Evolutionary conservation across 768 basidiomycete genomes (phyloP).

Genomic region (Dendrothele bispora): DNA sequence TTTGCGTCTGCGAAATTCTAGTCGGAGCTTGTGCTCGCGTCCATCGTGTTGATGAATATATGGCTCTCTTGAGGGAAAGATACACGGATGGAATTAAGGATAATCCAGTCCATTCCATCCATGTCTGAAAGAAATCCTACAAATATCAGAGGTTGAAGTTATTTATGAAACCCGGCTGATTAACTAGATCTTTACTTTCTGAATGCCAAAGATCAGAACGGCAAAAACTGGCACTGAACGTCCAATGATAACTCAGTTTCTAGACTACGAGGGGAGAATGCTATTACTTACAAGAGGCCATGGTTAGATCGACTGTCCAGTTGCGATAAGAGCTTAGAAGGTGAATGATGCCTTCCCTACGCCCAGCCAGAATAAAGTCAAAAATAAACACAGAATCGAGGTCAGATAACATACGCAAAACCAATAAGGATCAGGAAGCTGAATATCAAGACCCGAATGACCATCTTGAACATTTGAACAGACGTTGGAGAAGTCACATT

Average conservation of each 20-base stretch:
- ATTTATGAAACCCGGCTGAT: neutral
- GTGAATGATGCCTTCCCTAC: constrained; percentile 8
- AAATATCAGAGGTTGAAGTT: neutral
- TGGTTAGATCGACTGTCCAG: constrained; percentile 8
- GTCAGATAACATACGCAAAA: constrained; percentile 3
- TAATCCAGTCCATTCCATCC: neutral
- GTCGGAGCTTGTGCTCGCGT: too few relatives aligned
- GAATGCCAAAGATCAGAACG: constrained; percentile 12
- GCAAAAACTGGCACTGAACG: constrained; percentile 9
- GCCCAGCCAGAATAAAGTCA: too few relatives aligned
- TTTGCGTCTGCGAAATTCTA: too few relatives aligned
- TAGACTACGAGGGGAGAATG: neutral
- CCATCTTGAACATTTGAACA: constrained; percentile 10
- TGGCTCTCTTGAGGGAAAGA: too few relatives aligned
- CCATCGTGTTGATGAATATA: too few relatives aligned
- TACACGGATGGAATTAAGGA: too few relatives aligned
- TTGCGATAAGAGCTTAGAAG: neutral
- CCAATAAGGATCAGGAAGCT: constrained; percentile 11
- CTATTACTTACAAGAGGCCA: constrained; percentile 7
- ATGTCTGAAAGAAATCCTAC: constrained; percentile 6
- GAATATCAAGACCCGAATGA: constrained; percentile 9
- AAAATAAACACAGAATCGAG: neutral
- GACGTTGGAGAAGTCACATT: constrained; percentile 2
- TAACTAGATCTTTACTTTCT: neutral
- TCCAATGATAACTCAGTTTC: neutral